A percentile compares a stretch with the other conserved stretches of the same genome.
These are phyloP conservation scores for Phytophthora cajani DNA, from an alignment of 352 stramenopile species.

Conservation along the genomic window DNA sequence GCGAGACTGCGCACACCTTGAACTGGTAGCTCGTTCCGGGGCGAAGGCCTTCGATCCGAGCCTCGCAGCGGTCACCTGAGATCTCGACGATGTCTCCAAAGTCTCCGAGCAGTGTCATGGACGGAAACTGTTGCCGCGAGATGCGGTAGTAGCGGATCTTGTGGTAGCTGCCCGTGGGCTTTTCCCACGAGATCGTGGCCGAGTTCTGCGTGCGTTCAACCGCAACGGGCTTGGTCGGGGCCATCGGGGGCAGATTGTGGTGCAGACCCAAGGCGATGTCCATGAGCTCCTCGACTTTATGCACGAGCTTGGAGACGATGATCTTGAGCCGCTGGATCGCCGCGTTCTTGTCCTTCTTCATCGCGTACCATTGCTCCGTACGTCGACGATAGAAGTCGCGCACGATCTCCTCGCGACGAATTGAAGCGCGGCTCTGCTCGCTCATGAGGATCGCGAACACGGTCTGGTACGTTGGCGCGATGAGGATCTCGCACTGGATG, in stretches of 20 bases:
- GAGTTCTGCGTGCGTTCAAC: conserved; percentile 79
- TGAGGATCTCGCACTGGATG: conserved; percentile 84
- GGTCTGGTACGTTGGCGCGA: conserved; percentile 63
- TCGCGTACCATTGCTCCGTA: conserved; percentile 73
- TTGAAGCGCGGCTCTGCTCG: conserved; percentile 56
- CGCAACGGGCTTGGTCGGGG: conserved; percentile 59
- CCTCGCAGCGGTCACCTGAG: conserved; percentile 55
- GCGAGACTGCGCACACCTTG: conserved; percentile 83
- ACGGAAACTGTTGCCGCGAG: conserved; percentile 80
- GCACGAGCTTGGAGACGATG: conserved; percentile 88
- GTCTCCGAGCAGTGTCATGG: conserved; percentile 81
- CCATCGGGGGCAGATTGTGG: conserved; percentile 85
- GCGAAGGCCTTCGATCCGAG: conserved; percentile 78
- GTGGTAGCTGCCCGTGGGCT: conserved; percentile 65
- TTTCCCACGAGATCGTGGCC: conserved; percentile 75
- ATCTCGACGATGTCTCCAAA: conserved; percentile 85
- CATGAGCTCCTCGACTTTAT: conserved; percentile 91
- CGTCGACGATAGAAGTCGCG: conserved; percentile 69
- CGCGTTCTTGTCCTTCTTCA: conserved; percentile 88
- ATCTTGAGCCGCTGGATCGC: conserved; percentile 86
- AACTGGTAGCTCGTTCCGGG: conserved; percentile 87
- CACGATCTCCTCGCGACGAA: conserved; percentile 68
- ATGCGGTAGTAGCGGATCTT: conserved; percentile 88
- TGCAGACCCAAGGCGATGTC: conserved; percentile 87
- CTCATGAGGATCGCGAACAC: conserved; percentile 57